Percentiles rank a stretch among this genome's conserved stretches.
Conservation (phyloP, 2,329 filamentous ascomycete genomes). For the Fusarium sp. region DNA sequence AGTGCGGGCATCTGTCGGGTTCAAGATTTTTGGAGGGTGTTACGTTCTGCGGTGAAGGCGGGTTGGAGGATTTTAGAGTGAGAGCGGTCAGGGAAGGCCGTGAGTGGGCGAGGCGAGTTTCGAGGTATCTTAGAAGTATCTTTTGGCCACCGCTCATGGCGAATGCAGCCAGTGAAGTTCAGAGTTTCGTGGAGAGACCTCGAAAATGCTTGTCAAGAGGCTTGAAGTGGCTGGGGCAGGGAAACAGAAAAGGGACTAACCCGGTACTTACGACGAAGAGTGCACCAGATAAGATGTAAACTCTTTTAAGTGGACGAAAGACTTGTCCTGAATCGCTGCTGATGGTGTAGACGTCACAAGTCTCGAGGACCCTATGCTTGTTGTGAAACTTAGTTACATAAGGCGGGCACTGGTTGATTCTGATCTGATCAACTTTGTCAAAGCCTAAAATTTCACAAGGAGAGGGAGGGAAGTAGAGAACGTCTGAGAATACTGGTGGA, state of each 20-base stretch:
- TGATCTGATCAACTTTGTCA: constrained; percentile 17
- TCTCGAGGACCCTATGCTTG: constrained; percentile 2
- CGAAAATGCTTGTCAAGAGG: constrained; percentile 21
- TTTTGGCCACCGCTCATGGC: constrained; percentile 44
- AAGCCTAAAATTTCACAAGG: constrained; percentile 9
- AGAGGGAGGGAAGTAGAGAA: constrained; percentile 22
- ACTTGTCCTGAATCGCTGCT: constrained; percentile 31
- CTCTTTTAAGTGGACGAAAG: constrained; percentile 23
- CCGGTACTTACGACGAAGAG: constrained; percentile 35
- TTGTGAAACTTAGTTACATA: neutral
- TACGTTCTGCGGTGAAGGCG: constrained; percentile 47
- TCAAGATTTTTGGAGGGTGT: constrained; percentile 45
- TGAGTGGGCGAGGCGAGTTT: constrained; percentile 42
- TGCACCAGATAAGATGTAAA: constrained; percentile 15
- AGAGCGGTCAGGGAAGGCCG: constrained; percentile 45
- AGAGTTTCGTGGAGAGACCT: constrained; percentile 15
- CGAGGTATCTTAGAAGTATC: constrained; percentile 40
- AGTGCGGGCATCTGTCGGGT: constrained; percentile 45
- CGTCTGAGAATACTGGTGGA: constrained; percentile 29
- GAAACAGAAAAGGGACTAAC: constrained; percentile 24
- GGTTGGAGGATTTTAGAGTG: constrained; percentile 36
- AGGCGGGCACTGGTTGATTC: constrained; percentile 12
- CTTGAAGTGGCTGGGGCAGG: constrained; percentile 42
- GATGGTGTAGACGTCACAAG: constrained; percentile 19
- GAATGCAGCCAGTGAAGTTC: constrained; percentile 36